Percentiles rank a stretch among this genome's conserved stretches.
Evolutionary conservation across 768 basidiomycete genomes (phyloP).

Genomic region (Trametes elegans): DNA sequence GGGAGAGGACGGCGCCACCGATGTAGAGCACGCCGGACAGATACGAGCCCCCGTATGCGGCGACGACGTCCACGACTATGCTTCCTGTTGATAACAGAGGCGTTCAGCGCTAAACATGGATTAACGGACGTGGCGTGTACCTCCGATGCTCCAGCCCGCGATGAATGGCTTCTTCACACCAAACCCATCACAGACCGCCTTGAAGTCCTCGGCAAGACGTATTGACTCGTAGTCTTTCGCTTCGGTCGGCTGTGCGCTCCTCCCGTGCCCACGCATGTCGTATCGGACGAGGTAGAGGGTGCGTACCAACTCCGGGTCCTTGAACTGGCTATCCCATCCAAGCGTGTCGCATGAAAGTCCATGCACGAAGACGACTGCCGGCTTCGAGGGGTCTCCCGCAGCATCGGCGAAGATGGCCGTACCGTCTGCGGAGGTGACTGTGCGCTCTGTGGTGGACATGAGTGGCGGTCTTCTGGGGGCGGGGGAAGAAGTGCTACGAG

Average conservation of each 20-base stretch:
- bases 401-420: slow-evolving; percentile 39
- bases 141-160: slow-evolving; percentile 18
- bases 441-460: not conserved
- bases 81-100: not conserved
- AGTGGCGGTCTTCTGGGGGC: not conserved
- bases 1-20: slow-evolving; percentile 22
- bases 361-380: slow-evolving; percentile 41
- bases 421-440: slow-evolving; percentile 36
- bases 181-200: slow-evolving; percentile 24
- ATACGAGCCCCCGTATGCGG: slow-evolving; percentile 13
- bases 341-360: slow-evolving; percentile 34
- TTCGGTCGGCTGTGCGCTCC: slow-evolving; percentile 23
- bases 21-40: slow-evolving; percentile 21
- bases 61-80: slow-evolving; percentile 14
- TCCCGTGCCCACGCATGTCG: slow-evolving; percentile 31
- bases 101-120: not conserved
- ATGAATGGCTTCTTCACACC: slow-evolving; percentile 20
- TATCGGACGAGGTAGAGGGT: slow-evolving; percentile 31
- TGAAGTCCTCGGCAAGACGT: slow-evolving; percentile 29
- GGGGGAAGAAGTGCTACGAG: no score
- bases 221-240: slow-evolving; percentile 19
- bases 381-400: slow-evolving; percentile 34
- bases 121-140: not conserved
- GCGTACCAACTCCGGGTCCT: slow-evolving; percentile 27
- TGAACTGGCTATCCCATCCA: slow-evolving; percentile 38